These are phyloP conservation scores for Talaromyces sp. DNA, from an alignment of 2,329 filamentous ascomycete species.

Conservation along the genomic window DNA sequence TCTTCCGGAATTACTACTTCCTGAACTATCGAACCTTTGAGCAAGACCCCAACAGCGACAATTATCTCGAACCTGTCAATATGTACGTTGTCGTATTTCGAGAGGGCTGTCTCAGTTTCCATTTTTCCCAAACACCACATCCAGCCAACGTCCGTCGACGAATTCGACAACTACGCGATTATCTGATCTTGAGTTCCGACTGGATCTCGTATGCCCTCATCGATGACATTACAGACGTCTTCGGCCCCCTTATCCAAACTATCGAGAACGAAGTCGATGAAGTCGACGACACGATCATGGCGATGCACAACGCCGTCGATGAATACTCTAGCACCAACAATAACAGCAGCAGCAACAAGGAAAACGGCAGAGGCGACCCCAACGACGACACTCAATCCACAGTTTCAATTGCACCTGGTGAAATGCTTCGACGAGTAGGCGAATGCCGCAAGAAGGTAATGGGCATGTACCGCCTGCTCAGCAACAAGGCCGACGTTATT, in stretches of 20 bases:
- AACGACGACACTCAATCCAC: slow-evolving; percentile 32
- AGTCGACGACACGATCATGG: slow-evolving; percentile 87
- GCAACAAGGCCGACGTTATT: slow-evolving; percentile 98
- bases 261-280: slow-evolving; percentile 97
- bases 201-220: slow-evolving; percentile 99
- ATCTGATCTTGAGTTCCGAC: slow-evolving; percentile 85
- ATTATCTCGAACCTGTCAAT: slow-evolving; percentile 92
- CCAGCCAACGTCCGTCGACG: slow-evolving; percentile 91
- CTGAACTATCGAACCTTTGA: slow-evolving; percentile 98
- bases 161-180: slow-evolving; percentile 90
- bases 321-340: slow-evolving; percentile 40
- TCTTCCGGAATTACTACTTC: slow-evolving; percentile 97
- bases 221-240: slow-evolving; percentile 96
- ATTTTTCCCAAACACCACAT: slow-evolving; percentile 94
- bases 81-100: slow-evolving; percentile 97
- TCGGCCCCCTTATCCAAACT: slow-evolving; percentile 82
- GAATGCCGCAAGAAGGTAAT: slow-evolving; percentile 97
- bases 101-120: slow-evolving; percentile 92
- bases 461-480: slow-evolving; percentile 85
- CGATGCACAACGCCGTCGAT: slow-evolving; percentile 61
- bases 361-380: slow-evolving; percentile 34
- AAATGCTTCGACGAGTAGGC: slow-evolving; percentile 90
- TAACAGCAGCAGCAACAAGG: slow-evolving; percentile 30
- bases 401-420: slow-evolving; percentile 52
- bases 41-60: slow-evolving; percentile 82